Conservation (phyloP, 257 asterid species). For the Vinca minor region DNA sequence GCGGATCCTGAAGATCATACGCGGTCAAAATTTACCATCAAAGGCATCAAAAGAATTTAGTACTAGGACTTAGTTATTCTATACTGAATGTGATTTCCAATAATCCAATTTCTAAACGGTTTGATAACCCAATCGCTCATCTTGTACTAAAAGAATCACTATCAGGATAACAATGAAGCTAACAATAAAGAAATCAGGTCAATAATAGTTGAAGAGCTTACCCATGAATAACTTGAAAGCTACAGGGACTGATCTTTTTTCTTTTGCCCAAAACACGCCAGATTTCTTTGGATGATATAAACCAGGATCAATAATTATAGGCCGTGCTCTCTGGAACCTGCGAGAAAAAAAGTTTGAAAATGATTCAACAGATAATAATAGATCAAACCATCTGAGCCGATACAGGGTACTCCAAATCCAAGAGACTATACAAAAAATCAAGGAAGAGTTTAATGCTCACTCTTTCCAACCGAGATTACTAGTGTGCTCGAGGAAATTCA, state of each 20-base stretch:
- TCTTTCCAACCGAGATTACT: slow-evolving; percentile 97
- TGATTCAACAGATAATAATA: not conserved
- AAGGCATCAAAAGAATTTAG: not conserved
- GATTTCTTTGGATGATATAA: slow-evolving; percentile 78
- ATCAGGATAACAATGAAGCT: not conserved
- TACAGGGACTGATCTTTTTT: slow-evolving; percentile 79
- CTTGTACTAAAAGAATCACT: not conserved
- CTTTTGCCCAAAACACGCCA: slow-evolving; percentile 96
- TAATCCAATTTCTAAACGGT: no score
- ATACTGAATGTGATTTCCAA: not conserved
- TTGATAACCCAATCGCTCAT: not conserved
- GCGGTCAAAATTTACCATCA: not conserved
- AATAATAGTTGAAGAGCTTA: slow-evolving; percentile 6
- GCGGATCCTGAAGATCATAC: slow-evolving; percentile 50
- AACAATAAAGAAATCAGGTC: not conserved
- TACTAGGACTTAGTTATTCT: no score
- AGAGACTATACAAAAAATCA: slow-evolving; percentile 5
- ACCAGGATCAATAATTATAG: slow-evolving; percentile 86
- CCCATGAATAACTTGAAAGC: slow-evolving; percentile 89
- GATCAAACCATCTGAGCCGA: slow-evolving; percentile 3
- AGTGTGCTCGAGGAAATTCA: slow-evolving; percentile 91
- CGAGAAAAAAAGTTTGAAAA: slow-evolving; percentile 15
- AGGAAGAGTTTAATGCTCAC: slow-evolving; percentile 41
- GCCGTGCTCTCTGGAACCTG: slow-evolving; percentile 79
- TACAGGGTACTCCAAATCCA: slow-evolving; percentile 3